Evolutionary conservation across 1,284 basidiomycete species (phyloP), one percentile per base, ranked within the genome.

Genomic region (Neonothopanus nambi): DNA sequence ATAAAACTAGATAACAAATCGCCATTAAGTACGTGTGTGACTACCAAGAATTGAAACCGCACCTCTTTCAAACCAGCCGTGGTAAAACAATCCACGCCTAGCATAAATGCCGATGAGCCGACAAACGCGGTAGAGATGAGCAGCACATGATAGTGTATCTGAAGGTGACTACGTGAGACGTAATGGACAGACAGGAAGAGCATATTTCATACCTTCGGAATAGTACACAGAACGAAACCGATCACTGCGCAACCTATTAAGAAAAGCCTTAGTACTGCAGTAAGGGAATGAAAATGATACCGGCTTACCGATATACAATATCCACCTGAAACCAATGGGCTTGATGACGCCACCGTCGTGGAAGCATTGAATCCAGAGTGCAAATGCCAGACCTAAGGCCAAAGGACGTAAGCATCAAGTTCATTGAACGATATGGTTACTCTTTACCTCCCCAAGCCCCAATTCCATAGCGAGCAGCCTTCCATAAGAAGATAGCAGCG

Each of bases 21-120:
- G 15, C 48, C 33, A 59, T 41, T 45, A 48, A 40, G 38, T 41
- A 45, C 13, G 28, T 37, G 35, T n/a, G 20, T 9, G n/a, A 20
- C 13, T 23, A 12, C 39, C 49, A 30, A 51, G 52, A n/a, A n/a
- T 50, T 9, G 33, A 49, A 35, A 41, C 67, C 69, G 59, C 59
- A 89, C 89, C 79, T 97, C 95, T 74, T 98, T 98, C 54, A 97
- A 79, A 21, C 90, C 91, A 4, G 88, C 91, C 5, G 91, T 89
- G 3, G 93, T 91, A 68, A 86, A 98, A 70, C 95, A 98, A 70
- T 98, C 95, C 48, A 97, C 84, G 8, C 95, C 95, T 18, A 98
- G 78, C 55, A 95, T 92, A 66, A 96, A 86, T 1, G 93, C 88
- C n/a, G 89, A 89, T n/a, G 93, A 87, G 20, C 95, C 95, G 53